Base-by-base conservation (phyloP, 1,284 basidiomycete genomes). In the Takashimella koratensis region DNA sequence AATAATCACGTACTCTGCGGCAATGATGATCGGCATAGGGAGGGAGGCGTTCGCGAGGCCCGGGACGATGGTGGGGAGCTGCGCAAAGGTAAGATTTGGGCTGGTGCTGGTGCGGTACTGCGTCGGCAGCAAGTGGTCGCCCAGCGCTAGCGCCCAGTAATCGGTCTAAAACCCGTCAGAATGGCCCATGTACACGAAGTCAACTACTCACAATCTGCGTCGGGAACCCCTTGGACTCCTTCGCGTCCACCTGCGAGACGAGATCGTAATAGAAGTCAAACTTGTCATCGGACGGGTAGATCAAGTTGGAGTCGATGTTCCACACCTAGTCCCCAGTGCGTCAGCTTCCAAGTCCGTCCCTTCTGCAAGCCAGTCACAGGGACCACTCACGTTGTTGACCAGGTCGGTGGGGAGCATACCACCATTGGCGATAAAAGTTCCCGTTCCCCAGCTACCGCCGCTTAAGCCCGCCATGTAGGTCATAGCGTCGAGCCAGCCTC, bases 11-110 rank as follows among this genome's bases (percentile, higher is more conserved):
- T 40, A 69, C 67, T 80, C 78, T 27, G 76, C 78, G 3, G 79
- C 74, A 39, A 80, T 73, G 59, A 79, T 76, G 63, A 81, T 76
- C 1, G 79, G 73, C 59, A 70, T 62, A 25, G 74, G 74, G 8
- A 74, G 58, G 39, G 57, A 59, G 6, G 61, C 71, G 49, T 68
- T 70, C 49, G 59, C 62, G 6, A 66, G 54, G 2, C 64, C 54
- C 22, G 57, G 47, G 12, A 71, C 58, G 40, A 63, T 47, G 19
- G 53, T 56, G 21, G 68, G 61, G 5, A 67, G 43, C n/a, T 62
- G 59, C 21, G 66, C 61, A 20, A 71, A 59, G 6, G 74, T 75
- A 43, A 73, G 52, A 59, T 77, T 77, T 21, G 76, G 74, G 25
- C 53, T 62, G 39, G 65, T 68, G 46, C 53, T 56, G 11, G 71